These are phyloP conservation scores for Botrytis porri DNA, from an alignment of 2,329 filamentous ascomycete genomes.

Conservation along the genomic window DNA sequence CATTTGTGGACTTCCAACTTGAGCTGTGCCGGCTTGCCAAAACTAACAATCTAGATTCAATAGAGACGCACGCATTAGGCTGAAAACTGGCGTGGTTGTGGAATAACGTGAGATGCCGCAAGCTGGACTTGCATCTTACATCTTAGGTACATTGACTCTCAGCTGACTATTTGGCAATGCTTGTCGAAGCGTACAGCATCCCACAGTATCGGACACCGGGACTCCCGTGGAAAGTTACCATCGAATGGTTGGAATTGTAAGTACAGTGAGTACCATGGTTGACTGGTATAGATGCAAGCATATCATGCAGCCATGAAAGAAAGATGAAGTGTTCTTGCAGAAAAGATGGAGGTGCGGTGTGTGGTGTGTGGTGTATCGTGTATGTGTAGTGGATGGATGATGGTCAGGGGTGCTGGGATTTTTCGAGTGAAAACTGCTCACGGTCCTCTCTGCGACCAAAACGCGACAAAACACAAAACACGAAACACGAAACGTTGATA, in stretches of 20 bases:
- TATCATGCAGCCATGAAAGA: conserved; percentile 1
- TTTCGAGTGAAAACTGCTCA: not conserved
- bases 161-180: not conserved
- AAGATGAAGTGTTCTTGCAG: conserved; percentile 18
- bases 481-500: not conserved
- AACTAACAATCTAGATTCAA: not conserved
- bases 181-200: not conserved
- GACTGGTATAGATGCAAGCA: not conserved
- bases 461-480: not conserved
- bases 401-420: not conserved
- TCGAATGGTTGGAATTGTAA: not conserved
- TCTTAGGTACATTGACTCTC: not conserved
- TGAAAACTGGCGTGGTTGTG: too few species aligned
- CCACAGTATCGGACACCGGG: not conserved
- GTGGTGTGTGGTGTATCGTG: not conserved
- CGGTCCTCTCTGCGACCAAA: not conserved
- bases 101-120: not conserved
- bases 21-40: not conserved
- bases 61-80: not conserved
- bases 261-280: not conserved
- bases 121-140: conserved; percentile 2
- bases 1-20: not conserved
- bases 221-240: not conserved
- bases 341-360: conserved; percentile 14
- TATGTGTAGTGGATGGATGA: not conserved